A percentile compares a stretch with the other conserved stretches of the same genome.
phyloP scores from a whole-genome alignment of 1,139 yeast genomes.

The Geotrichum candidum region DNA sequence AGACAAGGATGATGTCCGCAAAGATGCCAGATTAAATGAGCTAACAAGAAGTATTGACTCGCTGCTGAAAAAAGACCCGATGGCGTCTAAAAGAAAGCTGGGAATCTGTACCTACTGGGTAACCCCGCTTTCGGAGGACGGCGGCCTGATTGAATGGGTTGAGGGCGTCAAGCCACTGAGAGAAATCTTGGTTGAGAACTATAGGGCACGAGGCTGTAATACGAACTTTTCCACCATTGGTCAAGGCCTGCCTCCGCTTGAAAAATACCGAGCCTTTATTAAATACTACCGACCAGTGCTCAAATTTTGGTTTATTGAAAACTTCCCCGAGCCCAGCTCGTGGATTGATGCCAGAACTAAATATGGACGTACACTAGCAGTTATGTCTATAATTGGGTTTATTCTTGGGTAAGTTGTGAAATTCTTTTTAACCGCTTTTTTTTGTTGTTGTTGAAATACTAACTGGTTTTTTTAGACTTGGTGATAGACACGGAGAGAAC shows the following conservation, averaged over 20 bases:
- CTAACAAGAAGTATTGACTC: conserved; percentile 84
- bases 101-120: conserved; percentile 81
- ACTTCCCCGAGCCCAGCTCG: conserved; percentile 79
- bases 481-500: conserved; percentile 95
- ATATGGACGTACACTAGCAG: conserved; percentile 79
- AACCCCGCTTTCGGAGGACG: conserved; percentile 75
- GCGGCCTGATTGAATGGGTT: conserved; percentile 94
- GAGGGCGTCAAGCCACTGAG: conserved; percentile 77
- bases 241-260: not conserved
- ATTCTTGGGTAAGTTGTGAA: conserved; percentile 39
- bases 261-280: conserved; percentile 23
- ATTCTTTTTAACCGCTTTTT: not conserved
- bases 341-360: conserved; percentile 80
- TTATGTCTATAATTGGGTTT: conserved; percentile 96
- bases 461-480: conserved; percentile 48
- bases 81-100: conserved; percentile 65
- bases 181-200: conserved; percentile 49
- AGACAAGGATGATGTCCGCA: conserved; percentile 83
- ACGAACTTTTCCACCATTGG: conserved; percentile 25
- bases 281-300: conserved; percentile 63
- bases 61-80: conserved; percentile 58
- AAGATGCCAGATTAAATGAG: conserved; percentile 92
- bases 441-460: conserved; percentile 28
- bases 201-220: conserved; percentile 36
- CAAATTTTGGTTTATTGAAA: conserved; percentile 81